Percentiles rank a stretch among this genome's conserved stretches.
Evolutionary conservation across 2,329 filamentous ascomycete species (phyloP).

Genomic region (Curvularia lunata): DNA sequence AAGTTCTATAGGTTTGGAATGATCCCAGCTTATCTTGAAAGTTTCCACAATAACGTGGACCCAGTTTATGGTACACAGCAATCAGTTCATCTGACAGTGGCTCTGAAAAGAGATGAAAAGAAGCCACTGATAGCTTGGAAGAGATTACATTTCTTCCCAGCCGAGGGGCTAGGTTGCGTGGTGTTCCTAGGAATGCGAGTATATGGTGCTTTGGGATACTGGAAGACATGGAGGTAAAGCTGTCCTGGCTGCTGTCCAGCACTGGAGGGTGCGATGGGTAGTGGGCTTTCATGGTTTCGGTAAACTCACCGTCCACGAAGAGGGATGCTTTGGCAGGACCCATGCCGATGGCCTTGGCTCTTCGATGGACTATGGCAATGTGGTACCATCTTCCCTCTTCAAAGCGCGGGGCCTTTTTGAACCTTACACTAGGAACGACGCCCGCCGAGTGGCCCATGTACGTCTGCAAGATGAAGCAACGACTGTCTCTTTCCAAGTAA

Average conservation of each 20-base stretch:
- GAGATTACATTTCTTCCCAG: constrained; percentile 74
- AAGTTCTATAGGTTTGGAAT: constrained; percentile 95
- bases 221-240: constrained; percentile 72
- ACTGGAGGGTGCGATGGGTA: constrained; percentile 80
- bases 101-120: constrained; percentile 87
- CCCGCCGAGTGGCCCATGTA: constrained; percentile 75
- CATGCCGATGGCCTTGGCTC: constrained; percentile 69
- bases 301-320: constrained; percentile 92
- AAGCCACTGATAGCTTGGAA: constrained; percentile 88
- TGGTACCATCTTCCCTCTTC: constrained; percentile 87
- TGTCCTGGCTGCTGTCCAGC: constrained; percentile 67
- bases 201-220: constrained; percentile 69
- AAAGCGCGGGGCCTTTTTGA: constrained; percentile 86
- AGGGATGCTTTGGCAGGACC: constrained; percentile 81
- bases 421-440: constrained; percentile 84
- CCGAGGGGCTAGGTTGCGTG: constrained; percentile 80
- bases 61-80: constrained; percentile 87
- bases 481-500: constrained; percentile 92
- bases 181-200: constrained; percentile 92
- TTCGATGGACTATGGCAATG: constrained; percentile 83
- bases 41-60: constrained; percentile 90
- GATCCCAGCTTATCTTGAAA: constrained; percentile 96
- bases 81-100: constrained; percentile 88
- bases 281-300: constrained; percentile 86
- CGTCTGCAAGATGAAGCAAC: constrained; percentile 93